These are phyloP conservation scores for Saxispiralis lemnorum DNA, from an alignment of 495 filamentous ascomycete species.

Conservation along the genomic window DNA sequence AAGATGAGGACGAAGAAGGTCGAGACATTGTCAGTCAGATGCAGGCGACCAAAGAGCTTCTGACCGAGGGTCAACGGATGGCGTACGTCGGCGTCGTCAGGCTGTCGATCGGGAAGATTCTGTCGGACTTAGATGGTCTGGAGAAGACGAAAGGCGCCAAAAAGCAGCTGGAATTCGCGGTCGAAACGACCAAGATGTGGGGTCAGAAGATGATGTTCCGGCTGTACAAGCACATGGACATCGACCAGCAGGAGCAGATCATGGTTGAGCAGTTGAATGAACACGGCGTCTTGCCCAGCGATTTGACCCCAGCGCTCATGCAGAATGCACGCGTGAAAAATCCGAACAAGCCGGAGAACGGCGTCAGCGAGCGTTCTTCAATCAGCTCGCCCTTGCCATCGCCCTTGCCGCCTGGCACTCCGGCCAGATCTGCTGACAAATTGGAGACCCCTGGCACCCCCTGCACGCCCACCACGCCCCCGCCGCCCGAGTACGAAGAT, in stretches of 20 bases:
- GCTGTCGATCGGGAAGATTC: conserved; percentile 61
- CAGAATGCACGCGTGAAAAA: conserved; percentile 87
- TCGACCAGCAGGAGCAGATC: conserved; percentile 73
- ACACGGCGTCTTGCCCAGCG: conserved; percentile 70
- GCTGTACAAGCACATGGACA: conserved; percentile 90
- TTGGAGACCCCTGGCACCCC: neutral
- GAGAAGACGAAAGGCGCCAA: conserved; percentile 36
- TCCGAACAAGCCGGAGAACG: conserved; percentile 62
- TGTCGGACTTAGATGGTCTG: conserved; percentile 42
- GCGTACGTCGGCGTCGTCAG: conserved; percentile 86
- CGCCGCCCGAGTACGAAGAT: conserved; percentile 56
- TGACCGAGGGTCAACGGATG: conserved; percentile 89
- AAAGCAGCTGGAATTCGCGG: conserved; percentile 48
- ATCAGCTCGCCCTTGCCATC: conserved; percentile 5
- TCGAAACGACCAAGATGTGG: conserved; percentile 84
- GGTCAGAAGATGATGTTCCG: conserved; percentile 92
- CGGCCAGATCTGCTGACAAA: neutral
- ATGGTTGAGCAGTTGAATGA: conserved; percentile 96
- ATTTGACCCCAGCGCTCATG: conserved; percentile 76
- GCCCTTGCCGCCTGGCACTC: conserved; percentile 1
- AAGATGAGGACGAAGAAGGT: conserved; percentile 52
- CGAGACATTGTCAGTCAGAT: conserved; percentile 74
- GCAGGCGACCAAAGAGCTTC: conserved; percentile 84
- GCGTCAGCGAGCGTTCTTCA: conserved; percentile 9
- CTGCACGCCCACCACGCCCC: neutral